Evolutionary conservation across 1,139 yeast genomes (phyloP).

Genomic region (Citeromyces hawaiiensis): DNA sequence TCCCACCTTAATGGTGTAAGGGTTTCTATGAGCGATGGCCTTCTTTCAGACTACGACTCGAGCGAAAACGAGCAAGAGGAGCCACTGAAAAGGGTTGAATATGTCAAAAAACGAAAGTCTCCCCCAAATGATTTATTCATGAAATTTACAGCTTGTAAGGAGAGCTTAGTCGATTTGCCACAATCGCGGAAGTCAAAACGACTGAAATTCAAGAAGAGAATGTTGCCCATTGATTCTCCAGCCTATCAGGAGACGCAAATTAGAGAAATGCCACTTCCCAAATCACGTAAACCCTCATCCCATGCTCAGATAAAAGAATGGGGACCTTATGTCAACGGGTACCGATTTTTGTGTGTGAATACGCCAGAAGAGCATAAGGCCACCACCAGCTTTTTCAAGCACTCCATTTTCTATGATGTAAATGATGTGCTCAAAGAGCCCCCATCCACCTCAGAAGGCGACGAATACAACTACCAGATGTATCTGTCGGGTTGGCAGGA

Average conservation of each 20-base stretch:
- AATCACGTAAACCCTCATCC: too few relatives aligned
- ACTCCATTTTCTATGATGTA: not conserved
- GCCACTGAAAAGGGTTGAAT: too few relatives aligned
- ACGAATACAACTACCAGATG: not conserved
- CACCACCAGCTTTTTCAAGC: not conserved
- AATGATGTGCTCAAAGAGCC: not conserved
- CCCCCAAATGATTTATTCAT: not conserved
- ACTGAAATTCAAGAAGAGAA: slow-evolving; percentile 1
- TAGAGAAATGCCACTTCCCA: not conserved
- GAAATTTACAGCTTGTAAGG: not conserved
- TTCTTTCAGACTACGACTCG: too few relatives aligned
- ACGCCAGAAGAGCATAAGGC: not conserved
- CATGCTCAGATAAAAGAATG: slow-evolving; percentile 11
- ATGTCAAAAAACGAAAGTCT: too few relatives aligned
- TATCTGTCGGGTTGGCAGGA: slow-evolving; percentile 1
- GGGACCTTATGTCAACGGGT: slow-evolving; percentile 22
- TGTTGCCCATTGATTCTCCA: not conserved
- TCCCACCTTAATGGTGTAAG: too few relatives aligned
- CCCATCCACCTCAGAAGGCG: not conserved
- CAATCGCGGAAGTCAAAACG: too few relatives aligned
- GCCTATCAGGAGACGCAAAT: too few relatives aligned
- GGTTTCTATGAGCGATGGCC: too few relatives aligned
- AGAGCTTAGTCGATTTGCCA: too few relatives aligned
- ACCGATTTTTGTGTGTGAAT: slow-evolving; percentile 11
- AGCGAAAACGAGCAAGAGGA: too few relatives aligned